These are phyloP conservation scores for Ligustrum vulgare DNA, from an alignment of 257 asterid species.

Conservation along the genomic window DNA sequence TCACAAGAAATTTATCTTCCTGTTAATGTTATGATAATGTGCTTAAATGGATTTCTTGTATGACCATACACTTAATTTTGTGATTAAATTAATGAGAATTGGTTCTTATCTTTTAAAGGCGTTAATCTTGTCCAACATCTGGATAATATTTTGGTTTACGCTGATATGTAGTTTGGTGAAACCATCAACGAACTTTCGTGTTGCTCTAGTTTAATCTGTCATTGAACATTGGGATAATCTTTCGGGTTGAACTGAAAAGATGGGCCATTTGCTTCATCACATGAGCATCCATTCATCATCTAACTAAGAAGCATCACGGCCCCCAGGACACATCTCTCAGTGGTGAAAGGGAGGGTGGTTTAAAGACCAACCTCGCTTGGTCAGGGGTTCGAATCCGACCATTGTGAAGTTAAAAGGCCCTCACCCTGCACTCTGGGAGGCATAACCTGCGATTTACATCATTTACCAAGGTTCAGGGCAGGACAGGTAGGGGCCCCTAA, in stretches of 20 bases:
- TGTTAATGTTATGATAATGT: neutral
- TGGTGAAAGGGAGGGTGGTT: too few relatives aligned
- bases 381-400: too few relatives aligned
- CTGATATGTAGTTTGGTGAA: neutral
- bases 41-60: neutral
- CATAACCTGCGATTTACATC: too few relatives aligned
- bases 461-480: too few relatives aligned
- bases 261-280: too few relatives aligned
- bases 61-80: neutral
- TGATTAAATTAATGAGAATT: neutral
- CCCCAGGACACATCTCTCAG: too few relatives aligned
- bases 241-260: neutral
- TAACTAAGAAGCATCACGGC: too few relatives aligned
- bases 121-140: neutral
- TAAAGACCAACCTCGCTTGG: too few relatives aligned
- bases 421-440: too few relatives aligned
- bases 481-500: too few relatives aligned
- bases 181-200: constrained; percentile 5
- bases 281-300: too few relatives aligned
- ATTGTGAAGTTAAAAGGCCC: too few relatives aligned
- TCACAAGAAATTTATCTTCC: constrained; percentile 1
- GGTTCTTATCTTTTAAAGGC: neutral
- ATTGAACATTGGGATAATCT: neutral
- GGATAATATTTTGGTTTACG: neutral
- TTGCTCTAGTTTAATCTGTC: neutral